Percentiles rank a stretch among this genome's conserved stretches.
Evolutionary conservation across 768 basidiomycete genomes (phyloP).

Genomic region (Mycena maculata): DNA sequence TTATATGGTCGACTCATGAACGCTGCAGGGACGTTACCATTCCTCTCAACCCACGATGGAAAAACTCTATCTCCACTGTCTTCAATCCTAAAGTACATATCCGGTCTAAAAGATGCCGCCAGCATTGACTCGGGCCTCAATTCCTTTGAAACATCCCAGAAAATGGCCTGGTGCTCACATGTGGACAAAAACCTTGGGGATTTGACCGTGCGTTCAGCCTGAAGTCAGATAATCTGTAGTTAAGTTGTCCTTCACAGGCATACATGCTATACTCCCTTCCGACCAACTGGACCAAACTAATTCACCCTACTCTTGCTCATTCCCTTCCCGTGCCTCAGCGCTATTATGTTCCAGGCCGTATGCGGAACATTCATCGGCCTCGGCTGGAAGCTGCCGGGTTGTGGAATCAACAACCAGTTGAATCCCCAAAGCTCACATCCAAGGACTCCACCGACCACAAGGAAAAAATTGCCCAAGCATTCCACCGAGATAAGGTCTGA

Average conservation of each 20-base stretch:
- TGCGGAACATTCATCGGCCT: conserved; percentile 65
- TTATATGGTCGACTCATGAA: background rate
- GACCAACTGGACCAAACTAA: conserved; percentile 71
- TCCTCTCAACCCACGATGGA: conserved; percentile 65
- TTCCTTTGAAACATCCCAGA: conserved; percentile 61
- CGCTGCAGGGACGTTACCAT: conserved; percentile 77
- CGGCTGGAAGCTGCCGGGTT: conserved; percentile 73
- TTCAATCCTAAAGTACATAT: conserved; percentile 75
- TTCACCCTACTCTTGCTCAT: conserved; percentile 63
- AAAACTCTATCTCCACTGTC: conserved; percentile 62
- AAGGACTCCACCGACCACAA: conserved; percentile 36
- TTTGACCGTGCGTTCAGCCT: conserved; percentile 66
- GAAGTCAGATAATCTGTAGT: background rate
- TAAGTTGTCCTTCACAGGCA: conserved; percentile 54
- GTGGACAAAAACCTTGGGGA: conserved; percentile 75
- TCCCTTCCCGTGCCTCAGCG: conserved; percentile 75
- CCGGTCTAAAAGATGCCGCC: conserved; percentile 47
- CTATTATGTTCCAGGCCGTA: conserved; percentile 76
- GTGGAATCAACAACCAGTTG: conserved; percentile 55
- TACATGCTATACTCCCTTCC: conserved; percentile 71
- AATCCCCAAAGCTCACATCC: background rate
- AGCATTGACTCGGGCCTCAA: conserved; percentile 64
- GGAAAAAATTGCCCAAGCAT: conserved; percentile 61
- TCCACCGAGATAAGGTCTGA: conserved; percentile 73
- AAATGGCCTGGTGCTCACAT: conserved; percentile 73